These are phyloP conservation scores for Exserohilum rostratum DNA, from an alignment of 2,329 filamentous ascomycete genomes.

Conservation along the genomic window DNA sequence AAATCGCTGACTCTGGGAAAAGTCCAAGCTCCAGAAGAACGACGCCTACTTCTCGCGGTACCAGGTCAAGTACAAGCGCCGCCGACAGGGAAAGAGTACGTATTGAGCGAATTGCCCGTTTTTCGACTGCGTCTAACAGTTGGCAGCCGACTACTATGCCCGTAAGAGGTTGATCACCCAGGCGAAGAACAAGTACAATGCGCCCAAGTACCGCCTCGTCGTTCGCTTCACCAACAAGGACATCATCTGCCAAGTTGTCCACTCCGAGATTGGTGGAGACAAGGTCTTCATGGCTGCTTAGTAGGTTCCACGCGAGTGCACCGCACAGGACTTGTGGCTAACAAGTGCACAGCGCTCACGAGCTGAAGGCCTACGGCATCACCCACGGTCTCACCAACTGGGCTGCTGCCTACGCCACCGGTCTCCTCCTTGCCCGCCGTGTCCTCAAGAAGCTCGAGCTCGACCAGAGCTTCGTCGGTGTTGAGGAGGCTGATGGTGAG, in stretches of 20 bases:
- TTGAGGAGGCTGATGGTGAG: constrained; percentile 97
- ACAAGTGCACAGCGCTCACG: constrained; percentile 68
- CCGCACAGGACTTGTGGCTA: constrained; percentile 1
- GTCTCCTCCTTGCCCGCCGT: constrained; percentile 95
- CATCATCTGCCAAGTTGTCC: constrained; percentile 97
- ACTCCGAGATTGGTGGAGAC: constrained; percentile 95
- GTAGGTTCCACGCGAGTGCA: constrained; percentile 16
- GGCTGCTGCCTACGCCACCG: constrained; percentile 95
- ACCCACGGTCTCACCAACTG: constrained; percentile 99
- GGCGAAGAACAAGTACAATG: constrained; percentile 99
- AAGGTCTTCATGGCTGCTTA: constrained; percentile 75
- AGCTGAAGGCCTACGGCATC: constrained; percentile 97
- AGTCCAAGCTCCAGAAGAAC: constrained; percentile 97
- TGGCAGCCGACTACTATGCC: constrained; percentile 94
- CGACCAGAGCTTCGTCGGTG: constrained; percentile 90
- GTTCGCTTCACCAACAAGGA: constrained; percentile 99
- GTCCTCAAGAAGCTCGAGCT: constrained; percentile 96
- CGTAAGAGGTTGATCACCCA: constrained; percentile 99
- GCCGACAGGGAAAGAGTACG: constrained; percentile 96
- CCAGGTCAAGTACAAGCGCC: constrained; percentile 99
- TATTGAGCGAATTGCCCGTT: constrained; percentile 45
- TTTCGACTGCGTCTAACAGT: constrained; percentile 61
- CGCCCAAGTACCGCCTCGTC: constrained; percentile 99
- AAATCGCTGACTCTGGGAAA: constrained; percentile 97
- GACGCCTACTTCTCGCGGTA: constrained; percentile 99